Evolutionary conservation across 2,329 filamentous ascomycete species (phyloP), one percentile per base, ranked within the genome.

Genomic region (Fusarium oxysporum): DNA sequence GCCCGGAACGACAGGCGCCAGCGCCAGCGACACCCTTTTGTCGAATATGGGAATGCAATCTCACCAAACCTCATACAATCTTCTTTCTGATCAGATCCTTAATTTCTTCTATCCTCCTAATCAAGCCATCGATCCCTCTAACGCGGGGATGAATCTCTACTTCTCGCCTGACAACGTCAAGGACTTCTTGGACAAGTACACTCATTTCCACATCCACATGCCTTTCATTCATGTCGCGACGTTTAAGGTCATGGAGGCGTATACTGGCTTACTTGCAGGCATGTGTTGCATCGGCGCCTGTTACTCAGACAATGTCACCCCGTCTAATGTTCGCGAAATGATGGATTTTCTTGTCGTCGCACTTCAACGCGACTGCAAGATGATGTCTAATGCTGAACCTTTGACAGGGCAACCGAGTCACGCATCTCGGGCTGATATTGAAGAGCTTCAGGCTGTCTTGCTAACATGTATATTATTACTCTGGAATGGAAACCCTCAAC

Each of bases 211-310:
- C 80, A 87, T 89, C 68, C 92, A 95, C 80, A 93, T 93, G 83
- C 90, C 92, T 25, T 86, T 93, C 73, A 86, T 94, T 58, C 92
- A 95, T 78, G 86, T 92, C 79, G 88, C 92, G 40, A 92, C 92
- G 13, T 93, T 94, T 81, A 88, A 90, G 77, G 87, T 92, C 59
- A 85, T 88, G 69, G 87, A 91, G 70, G 88, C 90, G 51, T 90
- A 92, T 79, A 89, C 91, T 68, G 90, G 91, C 72, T 85, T 94
- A 68, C 83, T 93, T 55, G 86, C 92, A 67, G 87, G 87, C 69
- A 92, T 95, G 85, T 90, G 92, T 77, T 93, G 91, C 79, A 86
- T 93, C 75, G 92, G 92, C 41, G 92, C 92, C 44, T 92, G 93
- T 64, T 95, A 94, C 81, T 93, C 92, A 57, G 87, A 92, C 60